A percentile compares a stretch with the other conserved stretches of the same genome.
Evolutionary conservation across 2,329 filamentous ascomycete species (phyloP).

Genomic region (Aquanectria penicillioides): DNA sequence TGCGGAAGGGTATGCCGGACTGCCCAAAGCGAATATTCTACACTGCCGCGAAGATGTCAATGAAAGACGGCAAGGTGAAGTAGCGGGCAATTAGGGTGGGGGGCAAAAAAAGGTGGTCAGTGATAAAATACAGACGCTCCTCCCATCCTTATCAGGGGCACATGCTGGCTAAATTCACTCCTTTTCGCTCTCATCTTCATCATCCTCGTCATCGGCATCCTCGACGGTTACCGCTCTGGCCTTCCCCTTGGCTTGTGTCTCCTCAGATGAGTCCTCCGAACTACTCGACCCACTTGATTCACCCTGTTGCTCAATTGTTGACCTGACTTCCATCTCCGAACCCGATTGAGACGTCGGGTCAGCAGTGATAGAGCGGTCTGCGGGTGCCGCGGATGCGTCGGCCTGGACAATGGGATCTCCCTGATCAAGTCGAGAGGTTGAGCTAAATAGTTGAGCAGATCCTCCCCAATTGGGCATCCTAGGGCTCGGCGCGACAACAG

Average conservation of each 20-base stretch:
- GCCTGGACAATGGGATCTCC: constrained; percentile 28
- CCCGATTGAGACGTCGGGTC: constrained; percentile 12
- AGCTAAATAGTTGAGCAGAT: constrained; percentile 58
- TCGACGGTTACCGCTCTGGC: constrained; percentile 59
- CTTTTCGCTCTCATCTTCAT: constrained; percentile 27
- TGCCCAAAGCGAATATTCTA: constrained; percentile 12
- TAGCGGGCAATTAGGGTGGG: too few species aligned
- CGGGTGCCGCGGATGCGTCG: constrained; percentile 19
- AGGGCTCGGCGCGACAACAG: constrained; percentile 60
- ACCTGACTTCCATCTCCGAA: constrained; percentile 17
- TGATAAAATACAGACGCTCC: constrained; percentile 11
- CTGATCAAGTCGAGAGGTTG: constrained; percentile 40
- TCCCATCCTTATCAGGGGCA: not conserved
- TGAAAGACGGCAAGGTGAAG: not conserved
- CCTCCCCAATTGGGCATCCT: constrained; percentile 62
- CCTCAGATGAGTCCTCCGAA: constrained; percentile 18
- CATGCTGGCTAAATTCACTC: not conserved
- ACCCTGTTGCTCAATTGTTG: constrained; percentile 17
- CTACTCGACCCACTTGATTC: constrained; percentile 19
- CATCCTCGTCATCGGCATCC: constrained; percentile 51
- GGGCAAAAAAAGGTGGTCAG: not conserved
- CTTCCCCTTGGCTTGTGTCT: constrained; percentile 51
- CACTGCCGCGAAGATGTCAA: not conserved
- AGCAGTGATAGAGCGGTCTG: not conserved
- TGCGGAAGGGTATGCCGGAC: not conserved